Conservation (phyloP, 1,284 basidiomycete species). For the Sporisorium graminicola region DNA sequence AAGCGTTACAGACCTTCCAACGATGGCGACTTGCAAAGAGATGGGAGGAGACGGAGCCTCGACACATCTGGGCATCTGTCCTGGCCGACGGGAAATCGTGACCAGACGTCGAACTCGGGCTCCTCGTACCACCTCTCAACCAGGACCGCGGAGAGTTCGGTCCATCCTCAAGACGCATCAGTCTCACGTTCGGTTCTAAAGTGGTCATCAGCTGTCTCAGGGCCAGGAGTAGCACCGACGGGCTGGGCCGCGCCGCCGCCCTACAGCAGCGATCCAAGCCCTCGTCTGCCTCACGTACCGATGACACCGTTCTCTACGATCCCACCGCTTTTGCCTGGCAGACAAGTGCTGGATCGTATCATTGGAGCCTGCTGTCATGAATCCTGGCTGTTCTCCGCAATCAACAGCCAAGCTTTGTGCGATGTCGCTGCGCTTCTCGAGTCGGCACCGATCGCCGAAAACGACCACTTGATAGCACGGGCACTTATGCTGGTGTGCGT, state of each 20-base stretch:
- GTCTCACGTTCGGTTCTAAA: slow-evolving; percentile 5
- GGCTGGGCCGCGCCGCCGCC: slow-evolving; percentile 8
- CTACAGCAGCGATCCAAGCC: not conserved
- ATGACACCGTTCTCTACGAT: not conserved
- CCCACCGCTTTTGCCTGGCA: slow-evolving; percentile 8
- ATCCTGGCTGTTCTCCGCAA: slow-evolving; percentile 22
- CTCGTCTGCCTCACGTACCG: not conserved
- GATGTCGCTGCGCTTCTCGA: slow-evolving; percentile 21
- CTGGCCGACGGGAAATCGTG: not conserved
- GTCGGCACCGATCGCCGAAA: not conserved
- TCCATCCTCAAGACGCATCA: not conserved
- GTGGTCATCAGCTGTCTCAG: not conserved
- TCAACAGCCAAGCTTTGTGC: slow-evolving; percentile 23
- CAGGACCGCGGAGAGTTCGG: not conserved
- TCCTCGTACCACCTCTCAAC: not conserved
- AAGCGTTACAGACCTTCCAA: slow-evolving; percentile 7
- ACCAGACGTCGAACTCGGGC: not conserved
- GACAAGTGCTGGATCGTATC: slow-evolving; percentile 17
- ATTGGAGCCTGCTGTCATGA: slow-evolving; percentile 14
- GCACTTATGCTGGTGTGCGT: slow-evolving; percentile 22
- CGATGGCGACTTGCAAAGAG: not conserved
- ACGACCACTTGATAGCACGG: slow-evolving; percentile 14
- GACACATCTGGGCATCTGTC: not conserved
- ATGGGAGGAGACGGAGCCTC: not conserved
- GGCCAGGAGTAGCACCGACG: not conserved